Base-by-base conservation (phyloP, 1,139 yeast species). In the Zygosaccharomyces pseudobailii region DNA sequence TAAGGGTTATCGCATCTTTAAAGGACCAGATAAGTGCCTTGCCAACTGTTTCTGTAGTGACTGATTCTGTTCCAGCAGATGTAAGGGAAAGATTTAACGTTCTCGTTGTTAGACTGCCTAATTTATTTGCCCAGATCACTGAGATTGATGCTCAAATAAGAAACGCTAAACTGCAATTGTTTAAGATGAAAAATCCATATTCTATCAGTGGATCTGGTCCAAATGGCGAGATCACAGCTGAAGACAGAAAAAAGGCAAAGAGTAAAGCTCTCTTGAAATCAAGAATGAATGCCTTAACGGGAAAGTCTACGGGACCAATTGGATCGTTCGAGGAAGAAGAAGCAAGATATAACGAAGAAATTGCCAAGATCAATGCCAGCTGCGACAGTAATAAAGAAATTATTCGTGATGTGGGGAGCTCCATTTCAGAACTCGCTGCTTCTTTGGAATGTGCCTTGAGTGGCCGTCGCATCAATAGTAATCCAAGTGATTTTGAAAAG, bases 211-310 rank as follows among this genome's bases (percentile, higher is more conserved):
- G 96, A 2, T 80, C 94, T 10, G 97, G 96, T 1, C 84, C 89
- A 32, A 80, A 84, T 59, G 97, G 96, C 13, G 80, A 81, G 53
- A 76, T 88, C 7, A 87, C 96, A 3, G 96, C 87, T 32, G 70
- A 79, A 13, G 97, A 90, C 62, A 76, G 86, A 50, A 76, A 85
- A 50, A 85, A 85, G 59, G 92, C 89, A 42, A 83, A 79, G 57
- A 82, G 87, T 37, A 84, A 86, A 61, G 92, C 92, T 42, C 69
- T 82, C 48, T 72, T 90, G 55, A 83, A 82, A 55, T 85, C 90
- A 38, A 75, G 95, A 55, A 88, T 90, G 95, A 95, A 96, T 20
- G 87, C 92, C 6, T 73, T 92, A 56, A 89, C 97, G 0, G 97
- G 97, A 1, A 81, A 81, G 52, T 72, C 82, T 2, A 68, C 71